Evolutionary conservation across 352 stramenopile genomes (phyloP).

Genomic region (Aphanomyces euteiches): DNA sequence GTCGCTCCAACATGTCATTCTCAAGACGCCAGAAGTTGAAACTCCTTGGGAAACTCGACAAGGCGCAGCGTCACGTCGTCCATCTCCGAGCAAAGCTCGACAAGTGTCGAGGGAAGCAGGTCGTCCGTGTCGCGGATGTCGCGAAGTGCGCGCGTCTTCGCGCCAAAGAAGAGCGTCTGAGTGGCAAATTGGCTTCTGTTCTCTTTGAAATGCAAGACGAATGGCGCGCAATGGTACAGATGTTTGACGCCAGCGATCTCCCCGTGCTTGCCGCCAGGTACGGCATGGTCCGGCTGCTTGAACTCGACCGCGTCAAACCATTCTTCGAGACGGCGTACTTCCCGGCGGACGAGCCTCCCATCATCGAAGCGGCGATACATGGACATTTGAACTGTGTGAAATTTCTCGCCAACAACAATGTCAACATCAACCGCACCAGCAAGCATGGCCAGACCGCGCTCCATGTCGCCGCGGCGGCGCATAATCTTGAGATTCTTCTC

Average conservation of each 20-base stretch:
- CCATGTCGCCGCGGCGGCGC: slow-evolving; percentile 45
- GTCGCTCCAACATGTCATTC: background rate
- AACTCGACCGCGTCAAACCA: background rate
- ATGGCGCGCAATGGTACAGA: background rate
- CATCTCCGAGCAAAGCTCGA: background rate
- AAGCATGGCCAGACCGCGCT: slow-evolving; percentile 60
- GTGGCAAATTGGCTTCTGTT: background rate
- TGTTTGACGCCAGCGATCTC: background rate
- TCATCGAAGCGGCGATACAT: background rate
- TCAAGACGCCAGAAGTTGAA: background rate
- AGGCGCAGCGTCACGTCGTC: background rate
- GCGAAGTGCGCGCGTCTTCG: background rate
- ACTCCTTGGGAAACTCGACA: background rate
- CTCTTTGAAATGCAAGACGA: background rate
- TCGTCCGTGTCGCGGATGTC: background rate
- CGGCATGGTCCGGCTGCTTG: background rate
- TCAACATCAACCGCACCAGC: slow-evolving; percentile 57
- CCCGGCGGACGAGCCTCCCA: background rate
- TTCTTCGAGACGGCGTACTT: background rate
- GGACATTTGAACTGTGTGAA: background rate
- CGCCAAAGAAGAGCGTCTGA: background rate
- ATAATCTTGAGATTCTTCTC: slow-evolving; percentile 66
- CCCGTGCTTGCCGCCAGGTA: background rate
- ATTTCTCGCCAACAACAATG: slow-evolving; percentile 44
- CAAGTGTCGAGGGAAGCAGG: background rate